These are phyloP conservation scores for Scedosporium boydii DNA, from an alignment of 2,329 filamentous ascomycete genomes.

Conservation along the genomic window DNA sequence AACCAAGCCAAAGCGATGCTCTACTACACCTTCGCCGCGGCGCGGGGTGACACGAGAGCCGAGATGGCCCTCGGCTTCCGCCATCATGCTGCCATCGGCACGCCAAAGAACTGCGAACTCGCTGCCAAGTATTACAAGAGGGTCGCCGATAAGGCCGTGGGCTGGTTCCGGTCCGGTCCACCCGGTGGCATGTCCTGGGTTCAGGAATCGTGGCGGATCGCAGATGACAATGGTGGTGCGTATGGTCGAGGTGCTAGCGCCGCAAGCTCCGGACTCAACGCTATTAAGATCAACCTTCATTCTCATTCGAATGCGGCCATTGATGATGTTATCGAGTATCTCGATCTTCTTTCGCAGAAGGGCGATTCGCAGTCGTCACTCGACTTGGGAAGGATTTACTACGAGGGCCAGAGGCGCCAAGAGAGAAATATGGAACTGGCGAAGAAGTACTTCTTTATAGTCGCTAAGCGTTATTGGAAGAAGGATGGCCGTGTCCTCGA, in stretches of 20 bases:
- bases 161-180: conserved; percentile 79
- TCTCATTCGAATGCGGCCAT: conserved; percentile 78
- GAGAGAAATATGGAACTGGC: conserved; percentile 65
- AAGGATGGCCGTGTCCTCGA: conserved; percentile 66
- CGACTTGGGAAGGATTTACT: conserved; percentile 76
- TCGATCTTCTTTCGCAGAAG: conserved; percentile 83
- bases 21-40: conserved; percentile 89
- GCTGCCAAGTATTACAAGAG: conserved; percentile 84
- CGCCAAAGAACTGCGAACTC: conserved; percentile 74
- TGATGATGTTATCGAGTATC: conserved; percentile 89
- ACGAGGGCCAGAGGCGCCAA: conserved; percentile 72
- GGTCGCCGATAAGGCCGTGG: conserved; percentile 86
- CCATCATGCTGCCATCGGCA: conserved; percentile 76
- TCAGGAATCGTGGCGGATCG: conserved; percentile 72
- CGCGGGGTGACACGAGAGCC: conserved; percentile 70
- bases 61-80: conserved; percentile 92
- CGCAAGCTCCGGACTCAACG: conserved; percentile 76
- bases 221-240: conserved; percentile 83
- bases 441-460: conserved; percentile 69
- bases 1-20: conserved; percentile 88
- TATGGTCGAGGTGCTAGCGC: conserved; percentile 94
- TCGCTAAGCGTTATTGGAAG: conserved; percentile 74
- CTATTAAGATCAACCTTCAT: conserved; percentile 60
- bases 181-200: conserved; percentile 76
- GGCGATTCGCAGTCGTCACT: conserved; percentile 83